Evolutionary conservation across 768 basidiomycete species (phyloP).

Genomic region (Termitomyces sp.): DNA sequence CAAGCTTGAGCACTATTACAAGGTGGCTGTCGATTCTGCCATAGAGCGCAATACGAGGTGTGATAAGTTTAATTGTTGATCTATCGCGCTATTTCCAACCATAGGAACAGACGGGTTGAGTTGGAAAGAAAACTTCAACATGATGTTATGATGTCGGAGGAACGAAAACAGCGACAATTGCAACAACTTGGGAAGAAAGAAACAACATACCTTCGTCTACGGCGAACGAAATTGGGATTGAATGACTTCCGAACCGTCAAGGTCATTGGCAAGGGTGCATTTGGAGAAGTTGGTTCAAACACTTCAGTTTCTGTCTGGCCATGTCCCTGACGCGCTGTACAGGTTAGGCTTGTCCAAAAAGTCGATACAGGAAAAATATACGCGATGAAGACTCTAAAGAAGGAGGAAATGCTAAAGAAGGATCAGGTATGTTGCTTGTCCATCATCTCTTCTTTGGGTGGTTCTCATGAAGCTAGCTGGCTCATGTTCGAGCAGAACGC

Average conservation of each 20-base stretch:
- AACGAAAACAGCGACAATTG: conserved; percentile 82
- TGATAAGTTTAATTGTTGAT: conserved; percentile 2
- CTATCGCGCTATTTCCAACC: not conserved
- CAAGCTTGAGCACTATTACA: conserved; percentile 96
- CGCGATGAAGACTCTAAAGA: conserved; percentile 97
- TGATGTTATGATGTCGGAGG: conserved; percentile 71
- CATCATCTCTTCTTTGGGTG: not conserved
- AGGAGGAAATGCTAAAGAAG: conserved; percentile 99
- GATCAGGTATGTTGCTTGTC: conserved; percentile 65
- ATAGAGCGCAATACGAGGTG: conserved; percentile 93
- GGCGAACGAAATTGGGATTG: conserved; percentile 85
- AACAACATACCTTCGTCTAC: conserved; percentile 81
- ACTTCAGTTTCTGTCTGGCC: not conserved
- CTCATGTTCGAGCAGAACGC: conserved; percentile 96
- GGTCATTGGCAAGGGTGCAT: conserved; percentile 98
- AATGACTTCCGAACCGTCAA: conserved; percentile 96
- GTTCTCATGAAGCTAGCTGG: conserved; percentile 56
- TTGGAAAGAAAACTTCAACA: conserved; percentile 75
- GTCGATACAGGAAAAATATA: conserved; percentile 97
- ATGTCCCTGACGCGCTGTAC: not conserved
- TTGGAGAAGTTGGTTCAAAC: conserved; percentile 74
- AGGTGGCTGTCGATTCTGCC: conserved; percentile 92
- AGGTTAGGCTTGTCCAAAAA: conserved; percentile 95
- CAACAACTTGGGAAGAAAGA: conserved; percentile 84
- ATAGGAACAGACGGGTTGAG: conserved; percentile 70